Base-by-base conservation (phyloP, 306 rosid genomes). In the Trifolium dubium region DNA sequence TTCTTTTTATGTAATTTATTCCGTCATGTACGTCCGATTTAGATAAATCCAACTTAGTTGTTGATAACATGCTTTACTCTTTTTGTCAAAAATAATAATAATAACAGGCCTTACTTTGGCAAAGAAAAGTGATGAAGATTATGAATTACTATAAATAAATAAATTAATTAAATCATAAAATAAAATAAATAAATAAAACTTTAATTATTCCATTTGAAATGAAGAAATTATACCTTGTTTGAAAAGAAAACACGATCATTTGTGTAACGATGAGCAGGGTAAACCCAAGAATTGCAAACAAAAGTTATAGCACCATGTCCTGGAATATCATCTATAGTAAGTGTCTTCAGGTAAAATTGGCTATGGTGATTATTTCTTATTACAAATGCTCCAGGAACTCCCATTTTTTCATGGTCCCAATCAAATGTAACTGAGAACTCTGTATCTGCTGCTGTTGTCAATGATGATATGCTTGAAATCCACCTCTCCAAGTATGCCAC, bases 271-370 rank as follows among this genome's bases (percentile, higher is more conserved):
- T 83, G 84, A 50, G 88, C 67, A 3, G 99, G 99, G 79, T 94
- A 94, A 41, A 94, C 89, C 99, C 99, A 94, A n/a, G 97, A 94
- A 68, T 92, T 88, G 80, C 99, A 94, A 35, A 87, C 86, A 23
- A 94, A 94, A 86, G 80, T 82, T 0, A 87, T 73, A 35, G 64
- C 77, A 46, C 85, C 96, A 43, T 87, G 88, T 1, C 86, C 91
- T 2, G 92, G 92, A 74, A 94, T 77, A 51, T 82, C 92, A 15
- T 92, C 84, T 23, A 94, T 60, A 58, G 88, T 89, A 2, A 94
- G 32, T 5, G 86, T 83, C 80, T 83, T 92, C 41, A 92, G 97
- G 78, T 77, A 94, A 69, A 94, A 88, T 66, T 92, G 93, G 34
- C 85, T 89, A 10, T 85, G 87, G 82, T 92, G 97, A 76, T 94